Base-by-base conservation (phyloP, 805 yeast species). In the Yarrowia sp. region DNA sequence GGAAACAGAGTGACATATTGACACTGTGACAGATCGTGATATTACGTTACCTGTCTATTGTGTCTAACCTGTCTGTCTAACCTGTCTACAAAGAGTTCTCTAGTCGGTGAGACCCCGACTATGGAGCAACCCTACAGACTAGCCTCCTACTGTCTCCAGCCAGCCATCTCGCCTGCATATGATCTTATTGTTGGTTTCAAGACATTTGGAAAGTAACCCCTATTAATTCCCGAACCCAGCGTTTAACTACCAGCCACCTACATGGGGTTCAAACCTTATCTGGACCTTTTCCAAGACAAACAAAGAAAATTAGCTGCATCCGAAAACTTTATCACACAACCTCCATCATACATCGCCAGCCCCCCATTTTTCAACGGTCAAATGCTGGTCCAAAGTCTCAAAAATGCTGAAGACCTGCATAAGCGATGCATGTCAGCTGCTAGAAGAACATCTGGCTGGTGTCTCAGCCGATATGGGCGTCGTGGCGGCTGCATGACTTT, bases 161-260 rank as follows among this genome's bases (percentile, higher is more conserved):
- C 52, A 46, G 52, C 52, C 52, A 46, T 46, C 52, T 46, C 52
- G 16, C 22, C 35, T 46, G 52, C 52, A 46, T 28, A 24, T 11
- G 52, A 46, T 28, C 52, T 17, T 30, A 30, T 46, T 30, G 52
- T 28, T 22, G 28, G 17, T 21, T 41, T 9, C 10, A 4, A 7
- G 21, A 36, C 40, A n/a, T 26, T 26, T 26, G 14, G 43, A 10
- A 14, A 11, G 17, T 16, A 14, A 7, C 38, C 38, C 38, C 38
- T 12, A 14, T 9, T 17, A 11, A 2, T n/a, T 41, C 19, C 48
- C 48, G 16, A 30, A 44, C 2, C 2, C 52, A 17, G 11, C n/a
- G 0, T 6, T 6, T 28, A 3, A 11, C 8, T n/a, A 8, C 58
- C 58, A 51, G 58, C 58, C 58, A 19, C 21, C 32, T 33, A 33